phyloP scores from a whole-genome alignment of 108 stramenopile genomes.

The Nitzschia putrida region DNA sequence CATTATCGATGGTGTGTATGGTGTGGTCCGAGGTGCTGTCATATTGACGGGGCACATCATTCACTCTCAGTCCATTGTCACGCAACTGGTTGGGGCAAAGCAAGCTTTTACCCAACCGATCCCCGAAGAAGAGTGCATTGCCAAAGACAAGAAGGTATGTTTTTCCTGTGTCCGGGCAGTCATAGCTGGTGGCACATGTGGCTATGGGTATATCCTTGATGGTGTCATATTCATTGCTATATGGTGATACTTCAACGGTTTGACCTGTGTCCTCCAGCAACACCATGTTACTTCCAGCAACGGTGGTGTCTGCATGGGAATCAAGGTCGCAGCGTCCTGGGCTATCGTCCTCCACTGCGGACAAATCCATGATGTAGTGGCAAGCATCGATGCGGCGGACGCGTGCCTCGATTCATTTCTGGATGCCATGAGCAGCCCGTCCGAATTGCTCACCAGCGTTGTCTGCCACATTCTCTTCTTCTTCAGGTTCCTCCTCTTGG shows the following conservation, averaged over 20 bases:
- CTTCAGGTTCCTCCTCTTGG: not conserved
- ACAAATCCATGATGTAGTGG: not conserved
- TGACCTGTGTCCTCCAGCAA: slow-evolving; percentile 16
- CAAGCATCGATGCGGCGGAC: not conserved
- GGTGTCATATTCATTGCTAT: not conserved
- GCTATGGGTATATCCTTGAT: slow-evolving; percentile 35
- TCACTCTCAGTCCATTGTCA: slow-evolving; percentile 25
- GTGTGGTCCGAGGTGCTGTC: not conserved
- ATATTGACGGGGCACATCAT: slow-evolving; percentile 16
- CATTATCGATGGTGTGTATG: not conserved
- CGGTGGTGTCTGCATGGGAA: slow-evolving; percentile 39
- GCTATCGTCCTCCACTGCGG: too few relatives aligned
- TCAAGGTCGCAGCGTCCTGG: slow-evolving; percentile 31
- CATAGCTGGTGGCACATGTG: slow-evolving; percentile 34
- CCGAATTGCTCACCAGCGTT: not conserved
- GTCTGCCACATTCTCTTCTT: not conserved
- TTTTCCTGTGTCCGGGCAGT: slow-evolving; percentile 8
- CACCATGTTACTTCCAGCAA: slow-evolving; percentile 18
- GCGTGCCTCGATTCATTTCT: not conserved
- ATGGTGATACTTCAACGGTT: slow-evolving; percentile 21
- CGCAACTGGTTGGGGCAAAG: slow-evolving; percentile 49
- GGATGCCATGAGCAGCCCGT: not conserved
- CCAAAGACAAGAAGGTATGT: slow-evolving; percentile 43
- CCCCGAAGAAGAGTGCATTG: slow-evolving; percentile 35
- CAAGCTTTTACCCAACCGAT: slow-evolving; percentile 19